Evolutionary conservation across 768 basidiomycete genomes (phyloP), one percentile per base, ranked within the genome.

Genomic region (Auriscalpium vulgare): DNA sequence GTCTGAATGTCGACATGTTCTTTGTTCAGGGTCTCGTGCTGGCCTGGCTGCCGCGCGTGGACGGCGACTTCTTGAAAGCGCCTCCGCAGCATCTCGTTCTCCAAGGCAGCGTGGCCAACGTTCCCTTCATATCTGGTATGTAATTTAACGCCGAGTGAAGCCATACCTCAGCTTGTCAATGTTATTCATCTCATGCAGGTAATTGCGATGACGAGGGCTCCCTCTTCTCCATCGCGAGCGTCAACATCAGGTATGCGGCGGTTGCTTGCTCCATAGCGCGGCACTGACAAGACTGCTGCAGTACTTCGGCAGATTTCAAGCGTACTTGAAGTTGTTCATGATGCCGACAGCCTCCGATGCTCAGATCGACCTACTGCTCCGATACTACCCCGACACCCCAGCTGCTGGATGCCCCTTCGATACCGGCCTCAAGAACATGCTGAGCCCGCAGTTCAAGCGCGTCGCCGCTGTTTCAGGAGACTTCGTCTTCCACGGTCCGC

Each of bases 151-250:
- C 29, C 29, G 29, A 29, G 29, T 16, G 8, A 34, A 16, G 5
- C 11, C 55, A 11, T 16, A 19, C 53, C 56, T 29, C 55, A 7
- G 29, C 29, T 29, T 29, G 29, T 29, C 29, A 29, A 61, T 13
- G 44, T 51, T 16, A 37, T 35, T 49, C 21, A 29, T 37, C 10
- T 21, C 49, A 36, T 62, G 9, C 37, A 73, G 78, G 78, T 16
- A 74, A 79, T 59, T 73, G 71, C 58, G 79, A 83, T 53, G 83
- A 84, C 56, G 83, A 85, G 63, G 83, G 81, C 9, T 82, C 82
- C 0, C 40, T 68, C 1, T 72, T 71, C 59, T 55, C 69, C 1
- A 46, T 69, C 8, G 40, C 60, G 8, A 57, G 36, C 2, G n/a
- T 56, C 6, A 69, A 70, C 55, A 55, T 72, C 52, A 66, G 67